Base-by-base conservation (phyloP, 176 grass and related monocot genomes). In the Hordeum marinum region DNA sequence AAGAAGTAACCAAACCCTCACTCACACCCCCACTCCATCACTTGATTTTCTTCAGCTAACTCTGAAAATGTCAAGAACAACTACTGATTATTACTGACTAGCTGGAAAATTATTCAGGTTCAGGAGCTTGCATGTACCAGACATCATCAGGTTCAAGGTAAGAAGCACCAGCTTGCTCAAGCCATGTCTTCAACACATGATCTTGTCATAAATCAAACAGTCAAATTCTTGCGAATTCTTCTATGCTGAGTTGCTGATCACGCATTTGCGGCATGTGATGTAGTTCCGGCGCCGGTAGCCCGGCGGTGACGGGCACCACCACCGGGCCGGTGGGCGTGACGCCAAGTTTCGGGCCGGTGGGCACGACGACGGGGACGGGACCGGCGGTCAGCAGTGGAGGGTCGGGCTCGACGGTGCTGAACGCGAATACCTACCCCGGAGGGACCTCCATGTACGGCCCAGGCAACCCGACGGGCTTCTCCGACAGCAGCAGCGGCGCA, bases 121-220 rank as follows among this genome's bases (percentile, higher is more conserved):
- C 94, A 69, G 93, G 86, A 57, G 24, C 86, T 41, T 99, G 96
- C 87, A 60, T 87, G 23, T 96, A 71, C 60, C 84, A 84, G 81
- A 76, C 88, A 89, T 83, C 96, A 67, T 41, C 88, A 89, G 89
- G 88, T 91, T 99, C 86, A 89, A 81, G 85, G 91, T 95, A 85
- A 83, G 83, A 43, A 75, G 2, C 0, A 23, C 23, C 11, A 37
- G 32, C 15, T 45, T 41, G 8, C 9, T 62, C 35, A 4, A 13
- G 0, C 1, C 68, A 23, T 25, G 1, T 14, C 37, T 41, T 4
- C 11, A 72, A 72, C n/a, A 43, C 2, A 46, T 26, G 69, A 8
- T 17, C 15, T 45, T 73, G 1, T 3, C 71, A 29, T 42, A 18
- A 48, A 27, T 29, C 24, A 46, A 48, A 29, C 71, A 29, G 14